phyloP scores from a whole-genome alignment of 2,329 filamentous ascomycete genomes.

The Botryosphaeria dothidea region DNA sequence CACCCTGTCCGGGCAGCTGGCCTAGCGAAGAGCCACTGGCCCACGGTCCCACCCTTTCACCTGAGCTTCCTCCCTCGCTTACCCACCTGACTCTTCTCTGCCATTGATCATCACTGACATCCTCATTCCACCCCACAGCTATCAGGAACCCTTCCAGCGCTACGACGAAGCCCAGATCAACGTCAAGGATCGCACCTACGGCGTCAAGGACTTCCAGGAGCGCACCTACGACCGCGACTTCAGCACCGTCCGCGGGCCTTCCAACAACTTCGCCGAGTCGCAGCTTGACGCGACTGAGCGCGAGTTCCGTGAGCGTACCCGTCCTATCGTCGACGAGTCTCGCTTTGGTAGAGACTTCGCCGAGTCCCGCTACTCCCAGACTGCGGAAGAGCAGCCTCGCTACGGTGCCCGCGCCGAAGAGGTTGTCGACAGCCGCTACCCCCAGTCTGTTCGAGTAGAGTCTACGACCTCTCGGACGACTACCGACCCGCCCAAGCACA shows the following conservation, averaged over 20 bases:
- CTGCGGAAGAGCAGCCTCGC: conserved; percentile 16
- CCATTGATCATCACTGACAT: conserved; percentile 14
- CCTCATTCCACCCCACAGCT: conserved; percentile 47
- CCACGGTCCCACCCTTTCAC: background rate
- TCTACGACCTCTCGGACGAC: conserved; percentile 48
- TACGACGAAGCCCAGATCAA: conserved; percentile 69
- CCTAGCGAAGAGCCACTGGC: background rate
- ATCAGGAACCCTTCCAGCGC: conserved; percentile 56
- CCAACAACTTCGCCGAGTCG: conserved; percentile 54
- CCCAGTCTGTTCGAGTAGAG: conserved; percentile 53
- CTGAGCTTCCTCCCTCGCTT: conserved; percentile 9
- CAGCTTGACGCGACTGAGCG: conserved; percentile 59
- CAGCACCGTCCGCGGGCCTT: conserved; percentile 48
- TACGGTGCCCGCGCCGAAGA: conserved; percentile 43
- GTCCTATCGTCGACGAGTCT: conserved; percentile 51
- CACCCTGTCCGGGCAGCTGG: conserved; percentile 21
- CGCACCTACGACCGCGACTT: conserved; percentile 47
- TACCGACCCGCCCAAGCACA: conserved; percentile 52
- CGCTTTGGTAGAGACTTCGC: conserved; percentile 26
- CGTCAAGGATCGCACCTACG: conserved; percentile 53
- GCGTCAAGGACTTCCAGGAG: conserved; percentile 56
- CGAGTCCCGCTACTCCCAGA: conserved; percentile 23
- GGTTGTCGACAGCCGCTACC: conserved; percentile 40
- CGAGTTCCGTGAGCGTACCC: conserved; percentile 66
- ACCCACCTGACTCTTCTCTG: conserved; percentile 16